Conservation (phyloP, 2,329 filamentous ascomycete species). For the Colletotrichum sojae region DNA sequence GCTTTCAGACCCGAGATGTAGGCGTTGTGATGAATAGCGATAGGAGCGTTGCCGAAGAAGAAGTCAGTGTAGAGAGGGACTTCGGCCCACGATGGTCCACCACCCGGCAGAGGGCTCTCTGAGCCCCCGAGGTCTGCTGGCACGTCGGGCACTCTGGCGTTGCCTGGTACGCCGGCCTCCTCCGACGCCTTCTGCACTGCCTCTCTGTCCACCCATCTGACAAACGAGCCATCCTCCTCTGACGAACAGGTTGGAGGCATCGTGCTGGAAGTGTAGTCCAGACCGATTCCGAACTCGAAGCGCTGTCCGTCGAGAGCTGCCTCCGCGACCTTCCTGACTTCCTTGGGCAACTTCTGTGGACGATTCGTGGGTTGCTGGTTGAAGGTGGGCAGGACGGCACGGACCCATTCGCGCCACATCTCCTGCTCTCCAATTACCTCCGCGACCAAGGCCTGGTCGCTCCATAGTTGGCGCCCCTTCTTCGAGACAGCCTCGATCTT, state of each 20-base stretch:
- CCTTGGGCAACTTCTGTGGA: constrained; percentile 33
- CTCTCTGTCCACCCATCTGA: constrained; percentile 46
- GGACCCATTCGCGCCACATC: constrained; percentile 53
- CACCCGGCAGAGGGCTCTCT: constrained; percentile 39
- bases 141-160: constrained; percentile 47
- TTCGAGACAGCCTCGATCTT: constrained; percentile 48
- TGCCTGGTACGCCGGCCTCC: constrained; percentile 50
- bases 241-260: constrained; percentile 54
- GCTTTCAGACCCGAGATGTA: constrained; percentile 51
- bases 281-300: constrained; percentile 56
- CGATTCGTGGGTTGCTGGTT: constrained; percentile 45
- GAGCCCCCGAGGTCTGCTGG: constrained; percentile 46
- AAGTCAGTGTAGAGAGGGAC: constrained; percentile 55
- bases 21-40: constrained; percentile 56
- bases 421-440: constrained; percentile 57
- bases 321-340: constrained; percentile 46
- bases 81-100: constrained; percentile 45
- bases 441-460: constrained; percentile 54
- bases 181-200: constrained; percentile 45
- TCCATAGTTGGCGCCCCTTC: constrained; percentile 54
- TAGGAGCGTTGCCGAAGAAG: constrained; percentile 52
- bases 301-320: constrained; percentile 46
- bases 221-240: constrained; percentile 54
- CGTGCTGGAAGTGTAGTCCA: constrained; percentile 56
- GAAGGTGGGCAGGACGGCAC: constrained; percentile 49